phyloP scores from a whole-genome alignment of 1,284 basidiomycete genomes.

The Megacollybia platyphylla region DNA sequence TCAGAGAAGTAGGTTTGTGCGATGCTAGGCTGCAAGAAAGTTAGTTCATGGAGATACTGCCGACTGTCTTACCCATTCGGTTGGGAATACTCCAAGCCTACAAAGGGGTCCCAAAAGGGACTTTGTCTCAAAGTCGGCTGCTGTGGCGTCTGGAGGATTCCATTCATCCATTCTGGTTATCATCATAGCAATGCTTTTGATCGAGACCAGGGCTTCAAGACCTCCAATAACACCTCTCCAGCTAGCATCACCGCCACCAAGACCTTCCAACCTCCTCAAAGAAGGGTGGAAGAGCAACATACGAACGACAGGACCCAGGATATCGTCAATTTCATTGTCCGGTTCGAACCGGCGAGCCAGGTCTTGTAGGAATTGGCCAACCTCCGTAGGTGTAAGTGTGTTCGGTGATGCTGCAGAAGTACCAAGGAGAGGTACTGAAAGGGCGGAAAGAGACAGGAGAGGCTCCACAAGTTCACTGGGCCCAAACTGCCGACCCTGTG shows the following conservation, averaged over 20 bases:
- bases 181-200: conserved; percentile 77
- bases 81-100: conserved; percentile 70
- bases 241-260: conserved; percentile 53
- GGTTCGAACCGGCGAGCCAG: conserved; percentile 58
- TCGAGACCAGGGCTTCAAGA: conserved; percentile 66
- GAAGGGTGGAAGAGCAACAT: conserved; percentile 50
- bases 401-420: conserved; percentile 27
- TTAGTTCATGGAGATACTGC: conserved; percentile 5
- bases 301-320: conserved; percentile 48
- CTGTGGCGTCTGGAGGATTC: conserved; percentile 48
- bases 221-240: conserved; percentile 87
- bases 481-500: conserved; percentile 56
- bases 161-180: conserved; percentile 63
- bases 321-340: conserved; percentile 39
- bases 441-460: conserved; percentile 57
- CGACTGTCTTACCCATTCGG: conserved; percentile 61
- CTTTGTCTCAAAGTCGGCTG: conserved; percentile 46
- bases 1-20: conserved; percentile 77
- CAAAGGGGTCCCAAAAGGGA: conserved; percentile 75
- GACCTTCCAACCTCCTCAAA: conserved; percentile 48
- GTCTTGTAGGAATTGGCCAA: conserved; percentile 63
- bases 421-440: conserved; percentile 50
- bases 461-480: conserved; percentile 66
- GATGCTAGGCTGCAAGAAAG: conserved; percentile 50
- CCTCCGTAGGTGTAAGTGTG: conserved; percentile 37